Base-by-base conservation (phyloP, 2,329 filamentous ascomycete genomes). In the Epichloe hybrida region DNA sequence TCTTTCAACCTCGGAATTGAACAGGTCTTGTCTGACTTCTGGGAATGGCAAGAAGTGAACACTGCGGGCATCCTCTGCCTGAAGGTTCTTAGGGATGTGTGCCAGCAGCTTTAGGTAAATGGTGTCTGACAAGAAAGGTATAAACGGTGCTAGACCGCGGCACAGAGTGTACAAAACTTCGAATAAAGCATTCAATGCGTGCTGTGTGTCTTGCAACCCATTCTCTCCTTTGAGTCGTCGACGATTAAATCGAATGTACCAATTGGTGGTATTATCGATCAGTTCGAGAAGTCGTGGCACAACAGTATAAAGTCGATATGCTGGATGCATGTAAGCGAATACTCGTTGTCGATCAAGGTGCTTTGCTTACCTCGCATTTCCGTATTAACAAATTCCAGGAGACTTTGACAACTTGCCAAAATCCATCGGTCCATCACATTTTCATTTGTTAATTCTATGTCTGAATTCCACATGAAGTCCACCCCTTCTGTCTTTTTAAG, bases 371-470 rank as follows among this genome's bases (percentile, higher is more conserved):
- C 82, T 49, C 76, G 76, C 91, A 97, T 97, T 69, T 97, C 91
- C 59, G 86, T 75, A 64, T 97, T 91, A 50, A 96, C 88, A 63
- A 93, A 96, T 61, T 89, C 83, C 52, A 97, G 75, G 58, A 97
- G 74, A 61, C 87, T 94, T 67, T 97, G 91, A 61, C 87, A 94
- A 59, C 85, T 88, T 54, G 91, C 91, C 62, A 97, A 71, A 59
- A 97, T 93, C 91, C 91, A 97, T 54, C 84, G 80, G 65, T 97
- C 91, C 85, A 97, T 95, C 52, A 96, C 88, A 60, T 96, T 97
- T 51, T 78, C 83, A 66, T 93, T 91, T 11, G 76, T 81, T 53
- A 81, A 77, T 66, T 87, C 86, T 54, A 84, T 80, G 54, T 79
- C 75, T 3, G 87, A 84, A 60, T 94, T 82, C 66, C 90, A 95